These are phyloP conservation scores for Hypoxylon crocopeplum DNA, from an alignment of 495 filamentous ascomycete species.

Conservation along the genomic window DNA sequence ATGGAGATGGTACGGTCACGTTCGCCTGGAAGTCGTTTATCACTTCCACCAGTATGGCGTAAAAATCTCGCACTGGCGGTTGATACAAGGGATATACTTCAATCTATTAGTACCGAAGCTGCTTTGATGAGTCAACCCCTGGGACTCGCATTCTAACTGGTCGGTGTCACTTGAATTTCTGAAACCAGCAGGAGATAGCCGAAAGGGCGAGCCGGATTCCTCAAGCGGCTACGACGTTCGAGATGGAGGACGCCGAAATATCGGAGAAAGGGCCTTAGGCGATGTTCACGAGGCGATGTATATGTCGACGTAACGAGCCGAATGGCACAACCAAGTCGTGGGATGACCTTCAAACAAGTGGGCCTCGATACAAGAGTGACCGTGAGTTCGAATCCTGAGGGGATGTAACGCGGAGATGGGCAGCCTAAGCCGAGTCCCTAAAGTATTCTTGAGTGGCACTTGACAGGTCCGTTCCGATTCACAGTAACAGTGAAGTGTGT, in stretches of 20 bases:
- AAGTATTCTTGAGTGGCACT: constrained; percentile 31
- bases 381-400: constrained; percentile 22
- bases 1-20: constrained; percentile 16
- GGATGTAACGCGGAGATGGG: constrained; percentile 28
- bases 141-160: constrained; percentile 33
- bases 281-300: constrained; percentile 28
- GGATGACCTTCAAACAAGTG: constrained; percentile 35
- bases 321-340: constrained; percentile 30
- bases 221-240: constrained; percentile 21
- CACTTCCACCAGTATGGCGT: constrained; percentile 19
- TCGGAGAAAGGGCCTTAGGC: constrained; percentile 21
- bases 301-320: constrained; percentile 20
- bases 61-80: constrained; percentile 34
- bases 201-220: constrained; percentile 25
- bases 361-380: constrained; percentile 16
- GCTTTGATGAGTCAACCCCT: constrained; percentile 39
- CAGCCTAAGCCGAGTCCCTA: constrained; percentile 29
- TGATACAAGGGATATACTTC: constrained; percentile 30
- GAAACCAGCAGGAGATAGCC: constrained; percentile 34
- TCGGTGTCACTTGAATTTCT: constrained; percentile 37
- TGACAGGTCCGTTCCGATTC: constrained; percentile 25
- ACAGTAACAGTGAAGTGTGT: constrained; percentile 27
- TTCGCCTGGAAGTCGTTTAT: constrained; percentile 14
- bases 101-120: constrained; percentile 30
- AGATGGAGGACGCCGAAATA: constrained; percentile 38